Conservation (phyloP, 106 monocot genomes). For the Allium sativum region DNA sequence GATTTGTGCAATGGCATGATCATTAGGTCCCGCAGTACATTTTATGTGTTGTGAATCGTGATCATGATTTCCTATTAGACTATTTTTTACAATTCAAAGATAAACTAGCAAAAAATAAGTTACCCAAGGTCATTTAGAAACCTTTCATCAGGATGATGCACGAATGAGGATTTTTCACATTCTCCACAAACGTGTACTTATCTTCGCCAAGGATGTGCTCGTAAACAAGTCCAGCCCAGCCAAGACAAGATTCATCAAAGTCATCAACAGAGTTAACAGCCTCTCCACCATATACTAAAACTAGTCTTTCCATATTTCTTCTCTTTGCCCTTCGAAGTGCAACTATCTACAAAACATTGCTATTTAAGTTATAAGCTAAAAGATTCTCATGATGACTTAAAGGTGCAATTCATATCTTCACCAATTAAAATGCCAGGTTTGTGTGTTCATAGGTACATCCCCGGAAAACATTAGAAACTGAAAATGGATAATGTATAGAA, state of each 20-base stretch:
- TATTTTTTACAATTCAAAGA: no score
- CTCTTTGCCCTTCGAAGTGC: constrained; percentile 93
- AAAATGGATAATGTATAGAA: no score
- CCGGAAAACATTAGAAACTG: no score
- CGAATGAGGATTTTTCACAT: constrained; percentile 86
- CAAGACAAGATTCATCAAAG: constrained; percentile 72
- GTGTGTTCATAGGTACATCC: no score
- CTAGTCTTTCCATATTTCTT: constrained; percentile 95
- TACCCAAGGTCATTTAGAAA: constrained; percentile 6
- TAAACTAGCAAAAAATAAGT: no score
- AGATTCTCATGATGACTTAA: neutral
- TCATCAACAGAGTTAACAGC: constrained; percentile 91
- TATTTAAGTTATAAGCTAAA: neutral
- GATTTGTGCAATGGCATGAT: constrained; percentile 97
- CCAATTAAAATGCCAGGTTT: no score
- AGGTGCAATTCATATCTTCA: no score
- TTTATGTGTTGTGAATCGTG: neutral
- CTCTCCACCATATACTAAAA: constrained; percentile 93
- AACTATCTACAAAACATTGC: constrained; percentile 50
- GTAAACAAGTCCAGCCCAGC: constrained; percentile 96
- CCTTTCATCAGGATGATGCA: constrained; percentile 98
- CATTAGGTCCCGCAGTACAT: constrained; percentile 72
- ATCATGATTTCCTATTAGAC: neutral
- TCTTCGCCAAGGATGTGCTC: constrained; percentile 97
- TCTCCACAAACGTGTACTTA: constrained; percentile 95